Conservation (phyloP, 179 eudicot species). For the Beta corolliflora region DNA sequence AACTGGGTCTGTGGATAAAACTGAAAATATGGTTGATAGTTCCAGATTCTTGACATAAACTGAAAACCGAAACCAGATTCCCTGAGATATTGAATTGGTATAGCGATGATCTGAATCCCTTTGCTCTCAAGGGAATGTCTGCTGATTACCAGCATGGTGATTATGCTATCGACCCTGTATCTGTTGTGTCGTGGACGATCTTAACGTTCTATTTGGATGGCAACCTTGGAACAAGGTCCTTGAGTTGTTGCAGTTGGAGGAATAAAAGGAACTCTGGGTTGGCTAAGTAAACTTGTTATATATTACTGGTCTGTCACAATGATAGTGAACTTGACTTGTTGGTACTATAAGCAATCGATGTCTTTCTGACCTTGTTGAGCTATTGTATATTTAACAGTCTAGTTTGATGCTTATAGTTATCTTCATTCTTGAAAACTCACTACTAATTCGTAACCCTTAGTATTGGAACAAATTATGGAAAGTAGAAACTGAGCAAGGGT, state of each 20-base stretch:
- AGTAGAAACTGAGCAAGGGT: neutral
- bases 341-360: neutral
- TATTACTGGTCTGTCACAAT: neutral
- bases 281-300: no score
- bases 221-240: neutral
- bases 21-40: neutral
- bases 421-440: neutral
- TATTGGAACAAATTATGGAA: neutral
- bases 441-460: neutral
- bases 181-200: neutral
- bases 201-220: constrained; percentile 1
- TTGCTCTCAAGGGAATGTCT: neutral
- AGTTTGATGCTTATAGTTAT: neutral
- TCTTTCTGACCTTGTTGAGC: neutral
- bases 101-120: neutral
- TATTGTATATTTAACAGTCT: neutral
- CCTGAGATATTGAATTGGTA: neutral
- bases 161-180: neutral
- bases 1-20: neutral
- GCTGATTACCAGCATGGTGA: neutral
- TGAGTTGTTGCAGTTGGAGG: neutral
- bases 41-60: neutral
- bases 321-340: neutral
- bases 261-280: neutral
- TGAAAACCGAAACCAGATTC: neutral